These are phyloP conservation scores for Lagenaria siceraria DNA, from an alignment of 306 rosid genomes.

Conservation along the genomic window DNA sequence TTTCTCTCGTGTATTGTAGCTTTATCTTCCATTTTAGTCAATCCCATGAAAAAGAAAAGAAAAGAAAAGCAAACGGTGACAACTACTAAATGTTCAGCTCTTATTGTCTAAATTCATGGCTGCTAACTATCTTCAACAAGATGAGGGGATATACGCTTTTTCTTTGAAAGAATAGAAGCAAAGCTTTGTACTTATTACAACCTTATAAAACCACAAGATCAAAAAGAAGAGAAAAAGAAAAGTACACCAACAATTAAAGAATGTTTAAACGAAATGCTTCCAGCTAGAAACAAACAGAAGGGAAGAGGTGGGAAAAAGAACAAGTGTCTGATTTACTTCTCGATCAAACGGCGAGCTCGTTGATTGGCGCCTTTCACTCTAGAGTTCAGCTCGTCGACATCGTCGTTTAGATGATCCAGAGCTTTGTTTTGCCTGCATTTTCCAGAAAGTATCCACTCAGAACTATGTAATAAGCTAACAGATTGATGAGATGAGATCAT, in stretches of 20 bases:
- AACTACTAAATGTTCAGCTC: neutral
- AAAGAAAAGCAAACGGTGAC: neutral
- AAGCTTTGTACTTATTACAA: neutral
- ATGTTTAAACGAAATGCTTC: neutral
- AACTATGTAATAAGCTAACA: neutral
- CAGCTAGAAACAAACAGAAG: neutral
- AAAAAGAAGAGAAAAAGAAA: neutral
- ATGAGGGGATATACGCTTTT: neutral
- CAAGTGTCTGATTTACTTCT: slow-evolving; percentile 16
- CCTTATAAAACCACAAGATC: neutral
- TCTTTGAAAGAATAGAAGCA: neutral
- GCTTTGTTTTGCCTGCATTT: slow-evolving; percentile 87
- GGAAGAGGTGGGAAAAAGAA: neutral
- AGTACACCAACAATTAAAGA: neutral
- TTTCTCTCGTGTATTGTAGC: neutral
- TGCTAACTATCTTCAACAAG: neutral
- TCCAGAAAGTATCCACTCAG: neutral
- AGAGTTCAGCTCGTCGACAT: slow-evolving; percentile 59
- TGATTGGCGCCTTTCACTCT: slow-evolving; percentile 85
- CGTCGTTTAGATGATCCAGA: slow-evolving; percentile 63
- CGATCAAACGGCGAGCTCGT: slow-evolving; percentile 57
- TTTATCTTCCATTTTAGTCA: neutral
- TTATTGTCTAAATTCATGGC: neutral
- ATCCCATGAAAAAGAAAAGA: neutral
- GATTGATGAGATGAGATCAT: neutral